These are phyloP conservation scores for Magnusiomyces tetraspermus DNA, from an alignment of 1,139 yeast genomes.

Conservation along the genomic window DNA sequence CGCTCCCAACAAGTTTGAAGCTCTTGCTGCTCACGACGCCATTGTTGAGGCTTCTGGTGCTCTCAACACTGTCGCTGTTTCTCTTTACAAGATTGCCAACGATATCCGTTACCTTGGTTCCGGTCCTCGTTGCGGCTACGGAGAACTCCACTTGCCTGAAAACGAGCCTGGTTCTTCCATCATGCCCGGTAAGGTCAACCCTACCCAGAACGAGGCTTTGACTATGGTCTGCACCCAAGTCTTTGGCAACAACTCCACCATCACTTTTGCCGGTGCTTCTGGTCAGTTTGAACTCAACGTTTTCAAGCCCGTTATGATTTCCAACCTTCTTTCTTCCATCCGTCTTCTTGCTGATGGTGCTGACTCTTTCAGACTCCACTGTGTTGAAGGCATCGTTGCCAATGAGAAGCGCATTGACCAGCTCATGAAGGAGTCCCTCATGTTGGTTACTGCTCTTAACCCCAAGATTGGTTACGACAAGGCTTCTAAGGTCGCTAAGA, in stretches of 20 bases:
- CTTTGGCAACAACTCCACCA: slow-evolving; percentile 89
- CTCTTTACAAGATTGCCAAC: slow-evolving; percentile 91
- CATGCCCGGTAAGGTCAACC: slow-evolving; percentile 99
- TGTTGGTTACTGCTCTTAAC: slow-evolving; percentile 97
- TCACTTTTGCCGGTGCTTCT: slow-evolving; percentile 95
- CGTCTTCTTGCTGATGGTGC: slow-evolving; percentile 85
- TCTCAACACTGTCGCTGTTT: slow-evolving; percentile 85
- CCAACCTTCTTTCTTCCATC: slow-evolving; percentile 78
- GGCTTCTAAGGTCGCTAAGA: slow-evolving; percentile 96
- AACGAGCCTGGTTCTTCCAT: slow-evolving; percentile 98
- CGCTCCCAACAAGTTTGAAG: slow-evolving; percentile 98
- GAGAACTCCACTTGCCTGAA: slow-evolving; percentile 90
- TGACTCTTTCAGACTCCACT: slow-evolving; percentile 81
- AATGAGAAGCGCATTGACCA: slow-evolving; percentile 80
- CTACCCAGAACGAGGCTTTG: slow-evolving; percentile 97
- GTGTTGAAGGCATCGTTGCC: slow-evolving; percentile 91
- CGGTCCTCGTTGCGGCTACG: slow-evolving; percentile 99
- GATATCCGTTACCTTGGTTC: slow-evolving; percentile 97
- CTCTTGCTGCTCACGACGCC: slow-evolving; percentile 98
- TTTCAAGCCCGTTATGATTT: slow-evolving; percentile 91
- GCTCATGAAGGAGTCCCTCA: slow-evolving; percentile 83
- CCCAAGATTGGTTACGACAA: slow-evolving; percentile 97
- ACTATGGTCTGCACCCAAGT: slow-evolving; percentile 98
- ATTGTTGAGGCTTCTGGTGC: slow-evolving; percentile 97
- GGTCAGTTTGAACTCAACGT: slow-evolving; percentile 98